Percentiles rank a stretch among this genome's conserved stretches.
Evolutionary conservation across 331 rosid genomes (phyloP).

Genomic region (Quercus phellos): DNA sequence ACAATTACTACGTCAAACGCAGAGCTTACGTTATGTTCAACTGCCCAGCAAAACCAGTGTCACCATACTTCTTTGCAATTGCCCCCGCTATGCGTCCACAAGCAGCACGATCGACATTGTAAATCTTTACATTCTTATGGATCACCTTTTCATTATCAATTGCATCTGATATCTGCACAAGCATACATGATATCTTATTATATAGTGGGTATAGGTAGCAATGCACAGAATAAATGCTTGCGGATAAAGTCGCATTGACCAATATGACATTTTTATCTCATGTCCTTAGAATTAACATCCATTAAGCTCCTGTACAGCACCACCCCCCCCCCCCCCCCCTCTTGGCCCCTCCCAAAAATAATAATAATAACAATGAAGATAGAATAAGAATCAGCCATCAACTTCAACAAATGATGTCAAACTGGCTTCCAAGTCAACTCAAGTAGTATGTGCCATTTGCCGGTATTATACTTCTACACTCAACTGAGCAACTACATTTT

Average conservation of each 20-base stretch:
- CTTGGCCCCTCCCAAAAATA: background rate
- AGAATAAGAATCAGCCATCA: background rate
- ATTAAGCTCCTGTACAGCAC: background rate
- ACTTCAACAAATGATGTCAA: slow-evolving; percentile 4
- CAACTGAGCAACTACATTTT: too few relatives aligned
- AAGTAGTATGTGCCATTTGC: background rate
- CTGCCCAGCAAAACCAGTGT: slow-evolving; percentile 97
- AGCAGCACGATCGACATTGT: slow-evolving; percentile 84
- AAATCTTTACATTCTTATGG: slow-evolving; percentile 59
- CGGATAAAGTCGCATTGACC: background rate
- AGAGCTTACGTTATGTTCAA: slow-evolving; percentile 78
- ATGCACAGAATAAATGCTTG: background rate
- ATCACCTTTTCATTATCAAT: slow-evolving; percentile 77
- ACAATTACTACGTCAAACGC: background rate
- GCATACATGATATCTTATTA: slow-evolving; percentile 4
- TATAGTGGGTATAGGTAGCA: background rate
- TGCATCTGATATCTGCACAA: slow-evolving; percentile 75
- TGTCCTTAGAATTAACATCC: background rate
- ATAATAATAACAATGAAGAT: too few relatives aligned
- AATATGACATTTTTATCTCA: background rate
- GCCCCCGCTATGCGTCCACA: slow-evolving; percentile 92
- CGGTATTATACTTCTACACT: too few relatives aligned
- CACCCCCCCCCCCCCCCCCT: background rate
- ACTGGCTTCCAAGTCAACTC: background rate
- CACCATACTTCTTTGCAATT: slow-evolving; percentile 94